These are phyloP conservation scores for Trichoderma asperelloides DNA, from an alignment of 495 filamentous ascomycete species.

Conservation along the genomic window DNA sequence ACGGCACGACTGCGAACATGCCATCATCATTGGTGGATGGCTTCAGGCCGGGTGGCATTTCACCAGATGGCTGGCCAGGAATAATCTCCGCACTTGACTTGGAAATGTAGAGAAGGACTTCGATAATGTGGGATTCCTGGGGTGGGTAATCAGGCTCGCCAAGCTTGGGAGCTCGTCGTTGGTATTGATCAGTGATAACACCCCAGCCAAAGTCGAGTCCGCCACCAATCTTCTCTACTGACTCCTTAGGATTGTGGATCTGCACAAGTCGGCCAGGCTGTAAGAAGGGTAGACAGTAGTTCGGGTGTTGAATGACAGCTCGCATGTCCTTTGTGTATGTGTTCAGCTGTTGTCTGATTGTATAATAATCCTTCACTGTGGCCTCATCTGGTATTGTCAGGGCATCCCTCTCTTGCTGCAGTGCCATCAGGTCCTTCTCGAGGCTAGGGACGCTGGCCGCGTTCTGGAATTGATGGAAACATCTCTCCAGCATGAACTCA, in stretches of 20 bases:
- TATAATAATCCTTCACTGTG: slow-evolving; percentile 86
- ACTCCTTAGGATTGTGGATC: slow-evolving; percentile 58
- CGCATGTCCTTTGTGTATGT: slow-evolving; percentile 76
- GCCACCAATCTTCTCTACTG: background rate
- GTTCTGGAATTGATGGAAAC: slow-evolving; percentile 98
- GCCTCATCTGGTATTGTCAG: slow-evolving; percentile 76
- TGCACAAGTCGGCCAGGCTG: slow-evolving; percentile 75
- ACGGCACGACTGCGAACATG: slow-evolving; percentile 75
- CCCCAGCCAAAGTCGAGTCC: slow-evolving; percentile 87
- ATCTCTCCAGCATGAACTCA: slow-evolving; percentile 92
- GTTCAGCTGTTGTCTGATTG: slow-evolving; percentile 72
- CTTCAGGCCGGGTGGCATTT: slow-evolving; percentile 27
- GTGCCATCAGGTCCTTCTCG: slow-evolving; percentile 65
- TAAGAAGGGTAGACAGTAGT: slow-evolving; percentile 70
- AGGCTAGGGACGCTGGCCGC: slow-evolving; percentile 71
- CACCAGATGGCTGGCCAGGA: slow-evolving; percentile 19
- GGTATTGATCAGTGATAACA: slow-evolving; percentile 61
- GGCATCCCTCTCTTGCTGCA: slow-evolving; percentile 61
- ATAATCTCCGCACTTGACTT: slow-evolving; percentile 36
- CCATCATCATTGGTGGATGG: slow-evolving; percentile 17
- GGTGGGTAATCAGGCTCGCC: slow-evolving; percentile 53
- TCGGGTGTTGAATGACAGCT: slow-evolving; percentile 80
- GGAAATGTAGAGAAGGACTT: slow-evolving; percentile 70
- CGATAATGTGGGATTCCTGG: slow-evolving; percentile 69
- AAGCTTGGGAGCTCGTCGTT: slow-evolving; percentile 50